Evolutionary conservation across 1,139 yeast genomes (phyloP).

Genomic region (Pneumocystis oryctolagi): DNA sequence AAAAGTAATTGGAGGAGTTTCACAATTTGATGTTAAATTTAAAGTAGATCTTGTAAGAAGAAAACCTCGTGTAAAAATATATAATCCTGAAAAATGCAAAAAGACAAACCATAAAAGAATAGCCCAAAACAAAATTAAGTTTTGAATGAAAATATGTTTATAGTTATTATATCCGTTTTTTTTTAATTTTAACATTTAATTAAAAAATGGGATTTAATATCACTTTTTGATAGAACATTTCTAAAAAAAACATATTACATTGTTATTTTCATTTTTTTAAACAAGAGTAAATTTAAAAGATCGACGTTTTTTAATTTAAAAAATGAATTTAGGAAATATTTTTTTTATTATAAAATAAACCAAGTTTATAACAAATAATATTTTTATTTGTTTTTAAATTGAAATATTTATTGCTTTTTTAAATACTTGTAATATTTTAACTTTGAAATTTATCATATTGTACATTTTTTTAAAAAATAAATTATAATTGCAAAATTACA

Average conservation of each 20-base stretch:
- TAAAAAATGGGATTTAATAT: not conserved
- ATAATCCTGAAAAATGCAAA: conserved; percentile 9
- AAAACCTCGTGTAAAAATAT: conserved; percentile 9
- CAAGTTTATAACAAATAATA: too few species aligned
- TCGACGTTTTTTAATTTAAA: too few species aligned
- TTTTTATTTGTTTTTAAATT: too few species aligned
- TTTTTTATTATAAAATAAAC: too few species aligned
- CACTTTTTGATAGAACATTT: not conserved
- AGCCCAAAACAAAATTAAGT: not conserved
- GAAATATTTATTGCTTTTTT: too few species aligned
- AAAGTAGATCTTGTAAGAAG: conserved; percentile 10
- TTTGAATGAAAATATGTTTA: not conserved
- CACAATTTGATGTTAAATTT: conserved; percentile 9
- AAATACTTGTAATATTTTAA: too few species aligned
- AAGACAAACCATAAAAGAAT: conserved; percentile 4
- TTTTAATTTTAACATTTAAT: not conserved
- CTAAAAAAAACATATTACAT: not conserved
- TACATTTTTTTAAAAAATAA: too few species aligned
- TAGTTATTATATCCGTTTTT: not conserved
- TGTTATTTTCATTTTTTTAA: not conserved
- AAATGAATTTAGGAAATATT: not conserved
- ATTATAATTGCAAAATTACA: too few species aligned
- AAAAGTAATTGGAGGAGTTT: conserved; percentile 6
- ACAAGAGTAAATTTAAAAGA: not conserved
- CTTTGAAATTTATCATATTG: not conserved